Conservation (phyloP, 2,329 filamentous ascomycete species). For the Tolypocladium cylindrosporum region DNA sequence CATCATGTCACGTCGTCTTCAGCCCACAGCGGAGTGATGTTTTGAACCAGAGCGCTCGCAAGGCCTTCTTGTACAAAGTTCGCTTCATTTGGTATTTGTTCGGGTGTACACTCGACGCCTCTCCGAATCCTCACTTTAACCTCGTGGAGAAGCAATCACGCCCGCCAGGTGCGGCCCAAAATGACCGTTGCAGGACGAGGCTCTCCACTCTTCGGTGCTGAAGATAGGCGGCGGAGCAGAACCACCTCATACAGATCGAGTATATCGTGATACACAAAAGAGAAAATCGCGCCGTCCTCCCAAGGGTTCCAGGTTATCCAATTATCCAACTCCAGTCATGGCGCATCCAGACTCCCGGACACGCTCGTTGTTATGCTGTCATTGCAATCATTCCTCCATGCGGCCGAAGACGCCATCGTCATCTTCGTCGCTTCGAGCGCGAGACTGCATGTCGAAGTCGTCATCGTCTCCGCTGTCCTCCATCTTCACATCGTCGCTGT, state of each 20-base stretch:
- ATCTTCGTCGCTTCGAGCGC: conserved; percentile 70
- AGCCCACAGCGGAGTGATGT: not conserved
- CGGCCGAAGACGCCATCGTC: conserved; percentile 92
- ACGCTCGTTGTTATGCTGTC: conserved; percentile 4
- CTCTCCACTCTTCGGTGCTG: conserved; percentile 59
- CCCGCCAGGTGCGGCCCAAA: conserved; percentile 11
- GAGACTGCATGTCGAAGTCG: conserved; percentile 51
- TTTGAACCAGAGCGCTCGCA: not conserved
- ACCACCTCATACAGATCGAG: conserved; percentile 38
- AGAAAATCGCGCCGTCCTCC: conserved; percentile 25
- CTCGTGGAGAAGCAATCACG: conserved; percentile 48
- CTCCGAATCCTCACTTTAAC: conserved; percentile 59
- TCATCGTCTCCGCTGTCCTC: conserved; percentile 62
- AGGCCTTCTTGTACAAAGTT: conserved; percentile 5
- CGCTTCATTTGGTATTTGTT: conserved; percentile 27
- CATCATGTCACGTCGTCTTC: not conserved
- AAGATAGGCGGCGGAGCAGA: conserved; percentile 54
- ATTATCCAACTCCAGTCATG: conserved; percentile 21
- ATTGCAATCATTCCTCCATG: conserved; percentile 71
- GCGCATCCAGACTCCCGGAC: not conserved
- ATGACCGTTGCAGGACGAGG: conserved; percentile 17
- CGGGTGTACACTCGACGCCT: conserved; percentile 53
- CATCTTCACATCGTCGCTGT: conserved; percentile 54
- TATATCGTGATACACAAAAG: conserved; percentile 42
- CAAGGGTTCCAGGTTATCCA: conserved; percentile 20